Evolutionary conservation across 2,329 filamentous ascomycete species (phyloP).

Genomic region (Alternaria longipes): DNA sequence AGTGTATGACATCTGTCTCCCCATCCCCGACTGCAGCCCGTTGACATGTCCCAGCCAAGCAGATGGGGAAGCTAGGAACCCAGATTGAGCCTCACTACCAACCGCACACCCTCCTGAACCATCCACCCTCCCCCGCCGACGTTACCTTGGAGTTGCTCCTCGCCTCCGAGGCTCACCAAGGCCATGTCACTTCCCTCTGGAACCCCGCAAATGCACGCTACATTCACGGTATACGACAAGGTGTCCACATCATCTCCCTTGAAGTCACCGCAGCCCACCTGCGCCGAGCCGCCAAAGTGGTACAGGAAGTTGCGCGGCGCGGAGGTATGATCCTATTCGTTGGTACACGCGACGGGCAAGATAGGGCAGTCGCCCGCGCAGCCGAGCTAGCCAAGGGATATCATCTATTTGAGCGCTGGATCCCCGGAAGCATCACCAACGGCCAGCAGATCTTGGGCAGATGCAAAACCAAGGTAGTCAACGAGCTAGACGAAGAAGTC

Average conservation of each 20-base stretch:
- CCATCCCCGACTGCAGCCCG: neutral
- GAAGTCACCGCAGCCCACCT: conserved; percentile 89
- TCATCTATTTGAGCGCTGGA: conserved; percentile 94
- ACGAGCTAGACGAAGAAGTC: conserved; percentile 74
- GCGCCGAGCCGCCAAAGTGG: conserved; percentile 90
- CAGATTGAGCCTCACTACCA: conserved; percentile 64
- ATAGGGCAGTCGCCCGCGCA: conserved; percentile 80
- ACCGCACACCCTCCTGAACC: conserved; percentile 70
- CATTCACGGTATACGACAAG: conserved; percentile 88
- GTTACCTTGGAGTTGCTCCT: conserved; percentile 87
- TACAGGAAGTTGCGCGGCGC: conserved; percentile 82
- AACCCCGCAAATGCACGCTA: conserved; percentile 94
- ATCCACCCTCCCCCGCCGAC: conserved; percentile 80
- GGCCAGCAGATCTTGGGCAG: conserved; percentile 83
- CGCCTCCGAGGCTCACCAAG: conserved; percentile 65
- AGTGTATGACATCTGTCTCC: conserved; percentile 36
- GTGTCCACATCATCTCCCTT: conserved; percentile 91
- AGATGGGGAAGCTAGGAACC: conserved; percentile 51
- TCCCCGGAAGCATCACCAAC: conserved; percentile 90
- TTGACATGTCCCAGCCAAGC: conserved; percentile 42
- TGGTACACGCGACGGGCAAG: conserved; percentile 84
- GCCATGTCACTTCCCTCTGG: conserved; percentile 90
- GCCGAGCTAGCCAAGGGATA: conserved; percentile 80
- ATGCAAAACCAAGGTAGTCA: conserved; percentile 76
- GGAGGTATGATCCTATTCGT: conserved; percentile 91